Evolutionary conservation across 331 rosid species (phyloP), one percentile per base, ranked within the genome.

Genomic region (Pyrus hybrid): DNA sequence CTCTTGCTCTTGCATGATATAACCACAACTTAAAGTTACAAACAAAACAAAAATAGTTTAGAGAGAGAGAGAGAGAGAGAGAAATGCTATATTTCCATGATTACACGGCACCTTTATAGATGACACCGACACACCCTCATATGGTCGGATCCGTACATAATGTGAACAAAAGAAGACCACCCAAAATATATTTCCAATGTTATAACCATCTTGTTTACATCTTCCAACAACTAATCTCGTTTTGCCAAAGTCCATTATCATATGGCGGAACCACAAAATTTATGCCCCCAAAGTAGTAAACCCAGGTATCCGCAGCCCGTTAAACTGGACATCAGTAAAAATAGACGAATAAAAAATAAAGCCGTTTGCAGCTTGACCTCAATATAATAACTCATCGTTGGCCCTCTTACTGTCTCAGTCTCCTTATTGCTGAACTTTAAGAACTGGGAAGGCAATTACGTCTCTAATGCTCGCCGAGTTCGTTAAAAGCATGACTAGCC

Each of bases 401-500:
- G 56, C 28, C 75, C 67, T 68, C 14, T 14, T 16, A 47, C 57
- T 45, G 25, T 17, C 54, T 14, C 54, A 14, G 54, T n/a, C 32
- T 65, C 70, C 70, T 80, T 84, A 87, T 69, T 86, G 93, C 78
- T 92, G 97, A 70, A 85, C 69, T 83, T 85, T 90, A 58, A 91
- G 96, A 51, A 94, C 97, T 6, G 99, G 99, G 77, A 94, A 94
- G 80, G 99, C 97, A 63, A 94, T 94, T 53, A 94, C 99, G 79
- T 94, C 99, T 76, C 99, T 88, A 60, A 94, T 94, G 62, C 97
- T 92, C 25, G 96, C 88, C 45, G 99, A 90, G 76, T 94, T 85
- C 63, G 99, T 94, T 81, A 92, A 80, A 72, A 94, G 92, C 99
- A 94, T 94, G 86, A 94, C 99, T 1, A 94, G 84, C 88, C 97